A percentile compares a stretch with the other conserved stretches of the same genome.
Evolutionary conservation across 768 basidiomycete species (phyloP).

Genomic region (Trametes coccinea): DNA sequence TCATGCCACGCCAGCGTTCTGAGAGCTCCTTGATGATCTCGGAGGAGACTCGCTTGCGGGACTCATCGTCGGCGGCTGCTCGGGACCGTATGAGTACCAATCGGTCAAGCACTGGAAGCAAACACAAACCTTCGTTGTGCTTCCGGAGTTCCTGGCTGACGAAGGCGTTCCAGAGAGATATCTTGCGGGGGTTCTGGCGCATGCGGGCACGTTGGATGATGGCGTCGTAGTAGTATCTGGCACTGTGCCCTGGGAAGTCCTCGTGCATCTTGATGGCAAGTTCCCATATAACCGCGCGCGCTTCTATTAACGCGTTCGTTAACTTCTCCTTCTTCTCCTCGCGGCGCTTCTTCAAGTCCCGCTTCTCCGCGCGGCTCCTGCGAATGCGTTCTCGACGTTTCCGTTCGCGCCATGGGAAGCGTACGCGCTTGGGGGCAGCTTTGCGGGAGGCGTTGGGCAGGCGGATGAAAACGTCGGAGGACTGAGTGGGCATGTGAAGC

Average conservation of each 20-base stretch:
- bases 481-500: background rate
- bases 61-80: background rate
- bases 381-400: background rate
- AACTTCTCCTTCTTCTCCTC: conserved; percentile 1
- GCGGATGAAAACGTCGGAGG: background rate
- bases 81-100: background rate
- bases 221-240: background rate
- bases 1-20: background rate
- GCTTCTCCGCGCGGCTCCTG: background rate
- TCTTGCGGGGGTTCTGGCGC: background rate
- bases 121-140: background rate
- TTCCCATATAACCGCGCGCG: background rate
- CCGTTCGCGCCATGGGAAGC: background rate
- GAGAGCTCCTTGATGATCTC: background rate
- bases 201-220: background rate
- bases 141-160: background rate
- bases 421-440: background rate
- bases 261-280: background rate
- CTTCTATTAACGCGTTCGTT: background rate
- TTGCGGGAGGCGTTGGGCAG: background rate
- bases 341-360: background rate
- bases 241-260: background rate
- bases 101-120: background rate
- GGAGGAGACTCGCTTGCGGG: background rate
- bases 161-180: background rate